Evolutionary conservation across 2,329 filamentous ascomycete genomes (phyloP).

Genomic region (Nemania serpens): DNA sequence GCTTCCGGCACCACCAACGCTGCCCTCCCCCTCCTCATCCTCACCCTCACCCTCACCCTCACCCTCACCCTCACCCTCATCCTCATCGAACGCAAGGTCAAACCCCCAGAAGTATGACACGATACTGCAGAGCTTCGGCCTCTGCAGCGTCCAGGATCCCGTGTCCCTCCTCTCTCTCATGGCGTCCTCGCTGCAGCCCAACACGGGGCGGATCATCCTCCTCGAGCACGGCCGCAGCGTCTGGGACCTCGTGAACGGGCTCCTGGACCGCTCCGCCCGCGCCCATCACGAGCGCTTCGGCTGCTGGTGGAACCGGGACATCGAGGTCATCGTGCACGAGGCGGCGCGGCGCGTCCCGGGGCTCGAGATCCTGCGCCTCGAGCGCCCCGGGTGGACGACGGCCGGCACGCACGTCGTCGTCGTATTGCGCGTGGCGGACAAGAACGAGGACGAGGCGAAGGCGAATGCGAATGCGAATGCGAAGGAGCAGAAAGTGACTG

Average conservation of each 20-base stretch:
- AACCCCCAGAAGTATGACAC: constrained; percentile 61
- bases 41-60: too few relatives aligned
- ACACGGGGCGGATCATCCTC: constrained; percentile 62
- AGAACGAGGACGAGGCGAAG: neutral
- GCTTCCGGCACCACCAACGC: constrained; percentile 48
- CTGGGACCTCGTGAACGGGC: constrained; percentile 56
- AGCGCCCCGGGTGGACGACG: constrained; percentile 57
- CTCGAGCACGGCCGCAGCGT: constrained; percentile 66
- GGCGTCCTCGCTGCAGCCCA: constrained; percentile 56
- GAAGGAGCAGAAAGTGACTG: constrained; percentile 3
- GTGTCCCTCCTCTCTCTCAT: constrained; percentile 58
- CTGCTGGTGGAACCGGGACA: constrained; percentile 72
- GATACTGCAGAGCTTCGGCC: constrained; percentile 66
- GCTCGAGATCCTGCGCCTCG: constrained; percentile 59
- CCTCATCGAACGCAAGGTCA: constrained; percentile 44
- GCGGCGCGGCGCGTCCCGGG: constrained; percentile 55
- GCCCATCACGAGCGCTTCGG: constrained; percentile 64
- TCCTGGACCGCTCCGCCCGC: constrained; percentile 60
- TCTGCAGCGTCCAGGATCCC: constrained; percentile 66
- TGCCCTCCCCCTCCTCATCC: constrained; percentile 43
- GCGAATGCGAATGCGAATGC: neutral
- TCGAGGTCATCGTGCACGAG: constrained; percentile 58
- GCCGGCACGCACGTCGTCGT: constrained; percentile 63
- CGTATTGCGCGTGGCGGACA: constrained; percentile 54
- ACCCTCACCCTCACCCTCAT: too few relatives aligned